These are phyloP conservation scores for Taphrina sp. DNA, from an alignment of 1,139 yeast genomes.

Conservation along the genomic window DNA sequence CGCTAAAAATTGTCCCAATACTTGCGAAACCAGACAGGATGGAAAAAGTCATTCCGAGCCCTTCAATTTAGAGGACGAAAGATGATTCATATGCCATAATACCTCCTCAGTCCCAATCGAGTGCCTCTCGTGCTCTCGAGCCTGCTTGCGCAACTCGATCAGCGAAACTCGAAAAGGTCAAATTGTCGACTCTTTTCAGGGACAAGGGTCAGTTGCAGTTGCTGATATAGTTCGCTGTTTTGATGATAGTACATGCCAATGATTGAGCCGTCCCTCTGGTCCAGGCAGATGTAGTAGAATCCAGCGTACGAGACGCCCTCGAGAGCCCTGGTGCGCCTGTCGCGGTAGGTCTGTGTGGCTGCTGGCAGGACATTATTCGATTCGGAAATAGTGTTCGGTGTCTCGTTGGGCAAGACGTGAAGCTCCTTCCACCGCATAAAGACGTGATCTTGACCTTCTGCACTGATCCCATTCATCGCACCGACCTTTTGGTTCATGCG, in stretches of 20 bases:
- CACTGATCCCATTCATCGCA: conserved; percentile 40
- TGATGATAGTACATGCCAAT: conserved; percentile 80
- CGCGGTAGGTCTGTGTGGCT: conserved; percentile 4
- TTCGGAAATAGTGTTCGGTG: conserved; percentile 1
- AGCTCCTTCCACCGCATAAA: conserved; percentile 95
- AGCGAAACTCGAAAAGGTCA: conserved; percentile 13
- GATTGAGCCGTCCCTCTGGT: conserved; percentile 70
- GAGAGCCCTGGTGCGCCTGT: conserved; percentile 37
- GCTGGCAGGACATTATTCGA: neutral
- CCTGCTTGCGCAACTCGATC: too few species aligned
- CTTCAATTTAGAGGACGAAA: too few species aligned
- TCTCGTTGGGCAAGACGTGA: conserved; percentile 22
- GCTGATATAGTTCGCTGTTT: conserved; percentile 21
- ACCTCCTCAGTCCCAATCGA: too few species aligned
- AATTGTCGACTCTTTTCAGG: conserved; percentile 2
- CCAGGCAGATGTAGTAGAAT: conserved; percentile 80
- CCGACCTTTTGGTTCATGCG: neutral
- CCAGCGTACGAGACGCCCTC: conserved; percentile 90
- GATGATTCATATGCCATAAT: neutral
- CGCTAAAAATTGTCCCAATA: too few species aligned
- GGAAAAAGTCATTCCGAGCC: too few species aligned
- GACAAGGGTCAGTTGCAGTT: conserved; percentile 10
- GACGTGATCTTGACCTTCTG: conserved; percentile 50
- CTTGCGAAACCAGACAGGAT: too few species aligned
- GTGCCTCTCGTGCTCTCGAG: too few species aligned